phyloP scores from a whole-genome alignment of 352 stramenopile genomes.

The Globisporangium perplexum region DNA sequence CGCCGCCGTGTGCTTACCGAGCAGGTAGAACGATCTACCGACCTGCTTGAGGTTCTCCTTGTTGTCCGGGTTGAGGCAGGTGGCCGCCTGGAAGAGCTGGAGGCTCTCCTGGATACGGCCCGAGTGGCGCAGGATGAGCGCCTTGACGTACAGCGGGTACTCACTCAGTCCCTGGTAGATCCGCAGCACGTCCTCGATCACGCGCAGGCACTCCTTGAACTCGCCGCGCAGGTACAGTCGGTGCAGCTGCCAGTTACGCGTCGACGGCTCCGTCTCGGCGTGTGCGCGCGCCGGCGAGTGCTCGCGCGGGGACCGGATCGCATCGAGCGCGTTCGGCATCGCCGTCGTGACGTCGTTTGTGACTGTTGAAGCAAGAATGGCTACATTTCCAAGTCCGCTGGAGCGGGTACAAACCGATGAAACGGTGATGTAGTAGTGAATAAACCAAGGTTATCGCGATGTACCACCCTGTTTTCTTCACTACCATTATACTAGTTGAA shows the following conservation, averaged over 20 bases:
- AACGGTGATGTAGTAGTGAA: no score
- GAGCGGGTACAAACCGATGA: no score
- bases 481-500: no score
- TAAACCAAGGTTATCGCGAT: no score
- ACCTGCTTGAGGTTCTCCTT: slow-evolving; percentile 91
- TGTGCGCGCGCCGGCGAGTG: slow-evolving; percentile 21
- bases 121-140: slow-evolving; percentile 84
- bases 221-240: slow-evolving; percentile 80
- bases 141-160: slow-evolving; percentile 92
- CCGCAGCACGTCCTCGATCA: slow-evolving; percentile 88
- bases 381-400: no score
- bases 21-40: slow-evolving; percentile 64
- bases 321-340: slow-evolving; percentile 30
- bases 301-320: slow-evolving; percentile 50
- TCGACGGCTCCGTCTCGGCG: slow-evolving; percentile 35
- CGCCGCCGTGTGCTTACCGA: slow-evolving; percentile 88
- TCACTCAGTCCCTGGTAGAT: slow-evolving; percentile 84
- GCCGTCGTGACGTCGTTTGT: neutral
- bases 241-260: slow-evolving; percentile 83
- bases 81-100: slow-evolving; percentile 89
- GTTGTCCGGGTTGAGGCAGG: slow-evolving; percentile 90
- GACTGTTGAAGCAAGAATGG: neutral
- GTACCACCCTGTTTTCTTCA: no score
- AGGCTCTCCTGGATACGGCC: slow-evolving; percentile 89
- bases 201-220: slow-evolving; percentile 82